Conservation (phyloP, 768 basidiomycete genomes). For the Boletus speciosus region DNA sequence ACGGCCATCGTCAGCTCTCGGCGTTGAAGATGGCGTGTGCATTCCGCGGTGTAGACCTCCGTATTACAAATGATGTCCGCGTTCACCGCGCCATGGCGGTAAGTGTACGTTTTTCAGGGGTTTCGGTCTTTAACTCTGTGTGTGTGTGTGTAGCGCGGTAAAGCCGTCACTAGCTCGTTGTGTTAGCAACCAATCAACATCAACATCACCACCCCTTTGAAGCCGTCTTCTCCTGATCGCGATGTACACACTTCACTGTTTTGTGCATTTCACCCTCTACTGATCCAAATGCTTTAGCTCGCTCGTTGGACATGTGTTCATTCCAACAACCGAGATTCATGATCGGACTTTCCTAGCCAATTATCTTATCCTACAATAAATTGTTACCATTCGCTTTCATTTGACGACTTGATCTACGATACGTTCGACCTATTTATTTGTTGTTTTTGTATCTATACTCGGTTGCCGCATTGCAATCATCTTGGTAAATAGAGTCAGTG, state of each 20-base stretch:
- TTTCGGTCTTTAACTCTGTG: slow-evolving; percentile 11
- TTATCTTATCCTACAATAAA: not conserved
- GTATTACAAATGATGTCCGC: slow-evolving; percentile 47
- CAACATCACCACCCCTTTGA: not conserved
- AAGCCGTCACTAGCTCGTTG: slow-evolving; percentile 8
- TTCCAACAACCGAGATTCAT: not conserved
- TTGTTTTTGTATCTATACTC: slow-evolving; percentile 17
- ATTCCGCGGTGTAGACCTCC: slow-evolving; percentile 53
- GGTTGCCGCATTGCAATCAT: not conserved
- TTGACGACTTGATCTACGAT: not conserved
- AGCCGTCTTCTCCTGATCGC: not conserved
- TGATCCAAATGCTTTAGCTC: slow-evolving; percentile 17
- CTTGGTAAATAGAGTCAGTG: not conserved
- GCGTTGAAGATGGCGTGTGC: slow-evolving; percentile 64
- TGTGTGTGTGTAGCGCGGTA: slow-evolving; percentile 20
- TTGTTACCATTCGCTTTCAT: not conserved
- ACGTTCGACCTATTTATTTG: not conserved
- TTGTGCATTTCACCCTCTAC: slow-evolving; percentile 1
- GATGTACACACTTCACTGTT: not conserved
- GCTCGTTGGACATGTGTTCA: slow-evolving; percentile 8
- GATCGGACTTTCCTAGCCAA: not conserved
- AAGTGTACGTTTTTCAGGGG: slow-evolving; percentile 26
- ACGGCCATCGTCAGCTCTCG: slow-evolving; percentile 47
- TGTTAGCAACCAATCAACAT: slow-evolving; percentile 16
- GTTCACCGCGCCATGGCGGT: slow-evolving; percentile 52